A percentile compares a stretch with the other conserved stretches of the same genome.
Evolutionary conservation across 768 basidiomycete genomes (phyloP).

Genomic region (Clitopilus passeckerianus): DNA sequence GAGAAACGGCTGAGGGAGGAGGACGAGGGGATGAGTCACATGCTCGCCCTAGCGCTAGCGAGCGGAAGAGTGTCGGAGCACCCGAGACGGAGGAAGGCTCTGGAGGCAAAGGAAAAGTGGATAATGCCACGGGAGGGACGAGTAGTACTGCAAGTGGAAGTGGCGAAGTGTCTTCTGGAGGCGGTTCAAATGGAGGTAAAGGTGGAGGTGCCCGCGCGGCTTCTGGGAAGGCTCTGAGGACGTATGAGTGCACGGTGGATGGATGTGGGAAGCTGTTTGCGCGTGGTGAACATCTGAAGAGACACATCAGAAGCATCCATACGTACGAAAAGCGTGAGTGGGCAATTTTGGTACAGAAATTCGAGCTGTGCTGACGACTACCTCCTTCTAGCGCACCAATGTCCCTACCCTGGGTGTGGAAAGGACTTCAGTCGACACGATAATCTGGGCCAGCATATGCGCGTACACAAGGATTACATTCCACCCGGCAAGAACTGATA

Average conservation of each 20-base stretch:
- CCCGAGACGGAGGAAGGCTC: not conserved
- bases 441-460: constrained; percentile 86
- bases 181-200: not conserved
- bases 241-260: constrained; percentile 61
- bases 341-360: not conserved
- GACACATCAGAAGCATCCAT: constrained; percentile 77
- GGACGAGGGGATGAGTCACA: constrained; percentile 5
- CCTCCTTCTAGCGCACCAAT: constrained; percentile 63
- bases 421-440: constrained; percentile 87
- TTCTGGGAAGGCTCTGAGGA: constrained; percentile 26
- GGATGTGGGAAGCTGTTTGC: constrained; percentile 80
- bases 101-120: not conserved
- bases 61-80: constrained; percentile 8
- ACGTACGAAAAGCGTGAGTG: constrained; percentile 80
- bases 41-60: constrained; percentile 10
- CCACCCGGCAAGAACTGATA: constrained; percentile 15
- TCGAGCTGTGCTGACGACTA: not conserved
- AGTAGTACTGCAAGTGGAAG: not conserved
- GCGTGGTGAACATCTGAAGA: constrained; percentile 75
- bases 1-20: not conserved
- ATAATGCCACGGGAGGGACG: not conserved
- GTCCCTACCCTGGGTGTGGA: constrained; percentile 73
- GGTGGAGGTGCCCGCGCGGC: not conserved
- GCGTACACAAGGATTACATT: constrained; percentile 63
- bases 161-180: not conserved